Evolutionary conservation across 208 protist genomes (phyloP).

Genomic region (Crithidia brevicula): DNA sequence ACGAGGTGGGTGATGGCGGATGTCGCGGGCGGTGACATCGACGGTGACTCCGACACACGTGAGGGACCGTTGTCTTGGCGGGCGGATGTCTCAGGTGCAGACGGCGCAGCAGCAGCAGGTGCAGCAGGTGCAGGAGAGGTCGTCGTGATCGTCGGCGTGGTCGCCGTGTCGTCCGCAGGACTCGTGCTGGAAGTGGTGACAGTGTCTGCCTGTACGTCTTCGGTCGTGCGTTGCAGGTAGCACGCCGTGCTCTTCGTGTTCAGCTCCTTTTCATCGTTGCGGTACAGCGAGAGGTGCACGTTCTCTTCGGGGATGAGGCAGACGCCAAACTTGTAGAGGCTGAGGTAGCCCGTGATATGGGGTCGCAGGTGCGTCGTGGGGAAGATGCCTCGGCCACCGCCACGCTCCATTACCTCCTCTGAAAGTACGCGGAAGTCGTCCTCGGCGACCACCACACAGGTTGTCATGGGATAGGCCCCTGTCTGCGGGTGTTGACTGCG

Average conservation of each 20-base stretch:
- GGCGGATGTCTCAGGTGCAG: neutral
- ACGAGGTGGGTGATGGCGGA: neutral
- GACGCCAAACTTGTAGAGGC: conserved; percentile 48
- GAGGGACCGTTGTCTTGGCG: neutral
- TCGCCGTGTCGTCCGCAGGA: too few species aligned
- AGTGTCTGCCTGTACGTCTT: conserved; percentile 27
- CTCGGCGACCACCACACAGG: conserved; percentile 37
- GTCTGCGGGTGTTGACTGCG: conserved; percentile 12
- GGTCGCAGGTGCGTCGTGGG: conserved; percentile 2
- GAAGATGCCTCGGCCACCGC: conserved; percentile 15
- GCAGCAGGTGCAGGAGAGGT: neutral
- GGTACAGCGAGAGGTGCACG: conserved; percentile 62
- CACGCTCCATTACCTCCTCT: conserved; percentile 35
- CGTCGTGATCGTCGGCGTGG: neutral
- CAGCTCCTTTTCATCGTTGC: conserved; percentile 57
- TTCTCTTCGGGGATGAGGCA: conserved; percentile 72
- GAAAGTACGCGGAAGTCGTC: conserved; percentile 37
- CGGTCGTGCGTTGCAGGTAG: conserved; percentile 43
- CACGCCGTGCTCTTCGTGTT: conserved; percentile 38
- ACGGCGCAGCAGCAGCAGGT: neutral
- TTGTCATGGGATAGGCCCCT: conserved; percentile 16
- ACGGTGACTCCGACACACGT: conserved; percentile 9
- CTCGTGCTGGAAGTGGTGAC: too few species aligned
- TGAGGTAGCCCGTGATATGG: conserved; percentile 29
- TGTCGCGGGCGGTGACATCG: neutral